Evolutionary conservation across 208 protist species (phyloP).

Genomic region (Endotrypanum monterogeii): DNA sequence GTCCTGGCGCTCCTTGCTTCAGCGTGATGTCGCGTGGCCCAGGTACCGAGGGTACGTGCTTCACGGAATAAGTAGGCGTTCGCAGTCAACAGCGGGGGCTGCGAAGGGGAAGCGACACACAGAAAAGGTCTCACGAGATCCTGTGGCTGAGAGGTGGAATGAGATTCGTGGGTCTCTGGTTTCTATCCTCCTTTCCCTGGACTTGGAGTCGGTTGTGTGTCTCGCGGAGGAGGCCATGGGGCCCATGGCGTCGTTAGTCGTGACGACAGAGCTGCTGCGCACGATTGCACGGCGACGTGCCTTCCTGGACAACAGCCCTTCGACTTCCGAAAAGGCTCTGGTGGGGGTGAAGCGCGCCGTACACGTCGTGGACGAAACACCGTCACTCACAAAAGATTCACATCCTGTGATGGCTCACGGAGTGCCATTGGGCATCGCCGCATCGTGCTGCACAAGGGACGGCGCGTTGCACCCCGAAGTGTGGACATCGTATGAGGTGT

Average conservation of each 20-base stretch:
- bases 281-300: not conserved
- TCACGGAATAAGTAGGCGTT: not conserved
- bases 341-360: not conserved
- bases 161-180: not conserved
- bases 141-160: not conserved
- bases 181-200: not conserved
- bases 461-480: not conserved
- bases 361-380: not conserved
- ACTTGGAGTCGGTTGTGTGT: not conserved
- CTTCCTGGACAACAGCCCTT: not conserved
- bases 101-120: not conserved
- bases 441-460: not conserved
- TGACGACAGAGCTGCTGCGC: constrained; percentile 6
- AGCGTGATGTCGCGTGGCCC: constrained; percentile 1
- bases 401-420: not conserved
- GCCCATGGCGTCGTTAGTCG: not conserved
- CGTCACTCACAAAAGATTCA: not conserved
- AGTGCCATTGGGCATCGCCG: not conserved
- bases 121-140: not conserved
- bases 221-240: constrained; percentile 6
- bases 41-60: constrained; percentile 10
- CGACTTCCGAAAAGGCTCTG: not conserved
- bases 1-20: constrained; percentile 1
- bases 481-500: constrained; percentile 9
- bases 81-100: not conserved